Evolutionary conservation across 1,284 basidiomycete species (phyloP), one percentile per base, ranked within the genome.

Genomic region (Hemileia vastatrix): DNA sequence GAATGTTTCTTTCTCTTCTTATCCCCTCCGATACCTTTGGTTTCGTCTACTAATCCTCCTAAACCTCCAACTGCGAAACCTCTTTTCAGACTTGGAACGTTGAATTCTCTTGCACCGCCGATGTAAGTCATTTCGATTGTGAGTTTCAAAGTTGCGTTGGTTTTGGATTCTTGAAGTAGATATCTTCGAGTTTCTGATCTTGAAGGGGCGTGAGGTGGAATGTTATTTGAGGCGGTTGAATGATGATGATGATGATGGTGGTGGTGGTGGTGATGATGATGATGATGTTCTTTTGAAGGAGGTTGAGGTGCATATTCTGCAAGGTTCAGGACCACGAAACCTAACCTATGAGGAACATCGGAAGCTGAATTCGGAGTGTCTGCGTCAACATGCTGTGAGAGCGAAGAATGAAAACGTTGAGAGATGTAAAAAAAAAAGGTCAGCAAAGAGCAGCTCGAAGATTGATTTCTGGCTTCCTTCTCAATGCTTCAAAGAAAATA

Each of bases 141-240:
- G 11, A 88, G 75, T 81, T 86, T 69, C 24, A 90, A 79, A 1
- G 84, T 85, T 0, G 87, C 86, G 67, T 90, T 90, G 48, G 84
- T 87, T 76, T 86, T 86, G 72, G 84, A 87, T 67, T 87, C 81
- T 57, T 82, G 78, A 5, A 90, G 77, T 13, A 90, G 79, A 74
- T 88, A 87, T 21, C 83, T 80, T 15, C 87, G 80, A 2, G 83
- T 84, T 27, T 88, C 81, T n/a, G n/a, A n/a, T n/a, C n/a, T n/a
- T n/a, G n/a, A n/a, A n/a, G n/a, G 23, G 64, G 48, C 21, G 27
- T 21, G 58, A 40, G 13, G 54, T 18, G 19, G 23, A 8, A 47
- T 47, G 15, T 51, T 24, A 31, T 47, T 58, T 13, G 56, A 33
- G 24, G 33, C 49, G 8, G 27, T 56, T 21, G 60, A 62, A 8